Conservation (phyloP, 2,329 filamentous ascomycete species). For the Aspergillus udagawae region DNA sequence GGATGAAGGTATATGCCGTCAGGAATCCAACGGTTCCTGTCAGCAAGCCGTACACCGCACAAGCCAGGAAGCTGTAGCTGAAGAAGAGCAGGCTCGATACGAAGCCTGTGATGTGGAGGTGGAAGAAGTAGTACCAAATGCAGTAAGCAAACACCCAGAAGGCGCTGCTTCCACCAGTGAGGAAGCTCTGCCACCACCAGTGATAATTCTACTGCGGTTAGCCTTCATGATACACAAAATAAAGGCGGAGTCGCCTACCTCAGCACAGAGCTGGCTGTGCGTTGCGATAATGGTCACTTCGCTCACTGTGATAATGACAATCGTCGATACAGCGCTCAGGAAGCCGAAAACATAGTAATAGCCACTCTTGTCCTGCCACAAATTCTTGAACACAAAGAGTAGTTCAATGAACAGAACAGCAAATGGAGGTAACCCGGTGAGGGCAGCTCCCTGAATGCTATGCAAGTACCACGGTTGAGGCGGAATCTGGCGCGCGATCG, state of each 20-base stretch:
- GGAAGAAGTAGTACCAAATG: conserved; percentile 77
- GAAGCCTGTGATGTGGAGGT: conserved; percentile 76
- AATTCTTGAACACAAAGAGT: conserved; percentile 77
- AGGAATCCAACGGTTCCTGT: conserved; percentile 82
- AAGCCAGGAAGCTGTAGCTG: conserved; percentile 77
- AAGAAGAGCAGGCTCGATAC: conserved; percentile 80
- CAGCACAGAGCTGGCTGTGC: conserved; percentile 76
- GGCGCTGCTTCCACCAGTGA: conserved; percentile 70
- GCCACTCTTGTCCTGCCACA: conserved; percentile 87
- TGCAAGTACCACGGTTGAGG: conserved; percentile 70
- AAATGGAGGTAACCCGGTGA: conserved; percentile 77
- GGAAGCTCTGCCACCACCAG: conserved; percentile 91
- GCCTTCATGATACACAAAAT: not conserved
- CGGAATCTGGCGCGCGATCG: conserved; percentile 70
- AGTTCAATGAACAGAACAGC: conserved; percentile 86
- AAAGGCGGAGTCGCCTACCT: conserved; percentile 44
- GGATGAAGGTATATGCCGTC: conserved; percentile 77
- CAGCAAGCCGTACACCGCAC: conserved; percentile 73
- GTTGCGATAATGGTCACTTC: conserved; percentile 81
- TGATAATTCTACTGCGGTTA: conserved; percentile 61
- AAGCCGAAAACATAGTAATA: conserved; percentile 94
- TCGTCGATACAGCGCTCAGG: conserved; percentile 66
- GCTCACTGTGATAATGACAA: conserved; percentile 71
- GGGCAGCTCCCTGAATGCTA: conserved; percentile 59
- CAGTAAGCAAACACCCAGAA: conserved; percentile 82